phyloP scores from a whole-genome alignment of 2,329 filamentous ascomycete species.

The Atkinsonella texensis region DNA sequence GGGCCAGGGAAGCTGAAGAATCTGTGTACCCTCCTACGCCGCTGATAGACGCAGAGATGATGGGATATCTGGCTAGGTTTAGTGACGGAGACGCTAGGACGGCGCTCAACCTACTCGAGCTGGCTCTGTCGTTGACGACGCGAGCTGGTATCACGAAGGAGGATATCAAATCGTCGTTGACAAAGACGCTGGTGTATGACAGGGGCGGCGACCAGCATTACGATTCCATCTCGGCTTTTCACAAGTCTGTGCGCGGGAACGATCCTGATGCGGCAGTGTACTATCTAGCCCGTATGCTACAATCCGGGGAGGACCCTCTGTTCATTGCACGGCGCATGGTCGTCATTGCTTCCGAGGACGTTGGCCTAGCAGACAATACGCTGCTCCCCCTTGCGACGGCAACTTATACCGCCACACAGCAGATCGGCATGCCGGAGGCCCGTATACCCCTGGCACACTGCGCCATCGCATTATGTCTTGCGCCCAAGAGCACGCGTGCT shows the following conservation, averaged over 20 bases:
- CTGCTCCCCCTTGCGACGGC: conserved; percentile 77
- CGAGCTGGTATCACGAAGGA: conserved; percentile 56
- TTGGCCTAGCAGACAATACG: conserved; percentile 78
- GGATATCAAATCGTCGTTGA: conserved; percentile 69
- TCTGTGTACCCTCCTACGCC: conserved; percentile 28
- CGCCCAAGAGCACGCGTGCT: conserved; percentile 76
- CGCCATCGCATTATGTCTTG: conserved; percentile 65
- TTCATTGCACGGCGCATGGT: conserved; percentile 90
- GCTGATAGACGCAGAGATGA: conserved; percentile 64
- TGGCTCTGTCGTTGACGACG: conserved; percentile 60
- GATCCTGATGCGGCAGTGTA: conserved; percentile 84
- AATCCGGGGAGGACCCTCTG: conserved; percentile 85
- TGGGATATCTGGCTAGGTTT: conserved; percentile 74
- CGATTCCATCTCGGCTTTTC: conserved; percentile 92
- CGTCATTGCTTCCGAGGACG: conserved; percentile 87
- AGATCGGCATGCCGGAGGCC: conserved; percentile 90
- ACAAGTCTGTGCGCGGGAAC: conserved; percentile 85
- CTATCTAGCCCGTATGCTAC: conserved; percentile 91
- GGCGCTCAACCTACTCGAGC: conserved; percentile 81
- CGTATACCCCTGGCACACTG: conserved; percentile 85
- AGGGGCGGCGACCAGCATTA: conserved; percentile 93
- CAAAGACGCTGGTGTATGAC: conserved; percentile 90
- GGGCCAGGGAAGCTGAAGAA: conserved; percentile 58
- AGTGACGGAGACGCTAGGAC: conserved; percentile 88
- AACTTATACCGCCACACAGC: conserved; percentile 77